A percentile compares a stretch with the other conserved stretches of the same genome.
These are phyloP conservation scores for Stachybotrys chlorohalonatus DNA, from an alignment of 2,329 filamentous ascomycete species.

Conservation along the genomic window DNA sequence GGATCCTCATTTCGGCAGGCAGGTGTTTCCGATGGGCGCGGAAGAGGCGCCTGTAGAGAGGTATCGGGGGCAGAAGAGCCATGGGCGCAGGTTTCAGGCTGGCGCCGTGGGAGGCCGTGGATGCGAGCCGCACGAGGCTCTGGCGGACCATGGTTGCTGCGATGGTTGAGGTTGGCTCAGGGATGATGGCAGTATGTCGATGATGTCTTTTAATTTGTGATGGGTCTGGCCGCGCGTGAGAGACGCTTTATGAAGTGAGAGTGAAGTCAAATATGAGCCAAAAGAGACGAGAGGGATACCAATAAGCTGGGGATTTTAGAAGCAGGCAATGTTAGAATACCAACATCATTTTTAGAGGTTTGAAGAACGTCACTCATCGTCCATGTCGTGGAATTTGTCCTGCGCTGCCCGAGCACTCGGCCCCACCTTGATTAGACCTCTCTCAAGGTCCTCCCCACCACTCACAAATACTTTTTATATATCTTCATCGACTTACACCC, in stretches of 20 bases:
- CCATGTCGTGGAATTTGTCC: neutral
- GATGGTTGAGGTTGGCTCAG: neutral
- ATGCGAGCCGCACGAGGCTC: slow-evolving; percentile 22
- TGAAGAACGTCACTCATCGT: too few species aligned
- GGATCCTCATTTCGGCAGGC: slow-evolving; percentile 61
- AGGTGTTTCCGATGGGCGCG: slow-evolving; percentile 78
- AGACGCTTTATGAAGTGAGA: too few species aligned
- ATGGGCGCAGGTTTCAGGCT: slow-evolving; percentile 33
- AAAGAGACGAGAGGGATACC: too few species aligned
- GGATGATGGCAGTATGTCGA: neutral
- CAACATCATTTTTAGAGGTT: too few species aligned
- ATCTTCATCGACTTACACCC: too few species aligned
- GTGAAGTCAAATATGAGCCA: too few species aligned
- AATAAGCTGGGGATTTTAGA: too few species aligned
- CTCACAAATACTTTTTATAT: neutral
- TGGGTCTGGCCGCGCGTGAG: too few species aligned
- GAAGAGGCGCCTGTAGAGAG: slow-evolving; percentile 79
- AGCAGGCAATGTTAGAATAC: too few species aligned
- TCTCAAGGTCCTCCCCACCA: neutral
- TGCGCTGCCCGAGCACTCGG: neutral
- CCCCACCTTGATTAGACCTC: neutral
- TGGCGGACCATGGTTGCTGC: slow-evolving; percentile 14
- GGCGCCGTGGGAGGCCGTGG: slow-evolving; percentile 19
- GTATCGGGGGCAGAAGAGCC: slow-evolving; percentile 78
- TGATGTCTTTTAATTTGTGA: neutral